These are phyloP conservation scores for Paramecium octaurelia DNA, from an alignment of 73 alveolate species.

Conservation along the genomic window DNA sequence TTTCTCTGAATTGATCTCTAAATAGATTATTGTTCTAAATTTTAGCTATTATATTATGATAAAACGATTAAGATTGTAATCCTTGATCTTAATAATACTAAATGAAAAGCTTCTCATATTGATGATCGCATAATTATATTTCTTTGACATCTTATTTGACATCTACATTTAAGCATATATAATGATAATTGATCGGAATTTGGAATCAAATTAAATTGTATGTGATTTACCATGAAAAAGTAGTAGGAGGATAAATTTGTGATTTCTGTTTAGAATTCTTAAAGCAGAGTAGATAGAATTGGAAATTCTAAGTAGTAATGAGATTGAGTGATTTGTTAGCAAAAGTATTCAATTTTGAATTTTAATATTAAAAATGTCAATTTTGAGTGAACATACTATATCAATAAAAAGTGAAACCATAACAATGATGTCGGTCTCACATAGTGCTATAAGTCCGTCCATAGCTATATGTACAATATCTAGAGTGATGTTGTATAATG, in stretches of 20 bases:
- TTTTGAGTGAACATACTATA: background rate
- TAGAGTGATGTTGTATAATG: slow-evolving; percentile 77
- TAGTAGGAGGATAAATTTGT: background rate
- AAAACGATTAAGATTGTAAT: too few species aligned
- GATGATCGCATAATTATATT: too few species aligned
- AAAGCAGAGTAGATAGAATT: background rate
- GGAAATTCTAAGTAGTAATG: background rate
- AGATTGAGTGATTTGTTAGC: background rate
- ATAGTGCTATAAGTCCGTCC: slow-evolving; percentile 49
- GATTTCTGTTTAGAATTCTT: too few species aligned
- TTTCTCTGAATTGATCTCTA: too few species aligned
- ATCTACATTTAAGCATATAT: background rate
- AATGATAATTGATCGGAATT: background rate
- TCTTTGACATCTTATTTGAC: background rate
- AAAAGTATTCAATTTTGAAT: background rate
- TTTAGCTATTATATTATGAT: background rate
- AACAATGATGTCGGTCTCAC: slow-evolving; percentile 54
- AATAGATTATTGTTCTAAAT: too few species aligned
- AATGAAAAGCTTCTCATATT: too few species aligned
- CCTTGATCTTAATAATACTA: background rate
- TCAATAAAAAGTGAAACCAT: background rate
- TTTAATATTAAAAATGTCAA: background rate
- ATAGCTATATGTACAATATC: slow-evolving; percentile 40
- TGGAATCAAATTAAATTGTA: background rate
- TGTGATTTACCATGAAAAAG: background rate